Evolutionary conservation across 192 early-diverging fungal species (phyloP).

Genomic region (Linnemannia elongata): DNA sequence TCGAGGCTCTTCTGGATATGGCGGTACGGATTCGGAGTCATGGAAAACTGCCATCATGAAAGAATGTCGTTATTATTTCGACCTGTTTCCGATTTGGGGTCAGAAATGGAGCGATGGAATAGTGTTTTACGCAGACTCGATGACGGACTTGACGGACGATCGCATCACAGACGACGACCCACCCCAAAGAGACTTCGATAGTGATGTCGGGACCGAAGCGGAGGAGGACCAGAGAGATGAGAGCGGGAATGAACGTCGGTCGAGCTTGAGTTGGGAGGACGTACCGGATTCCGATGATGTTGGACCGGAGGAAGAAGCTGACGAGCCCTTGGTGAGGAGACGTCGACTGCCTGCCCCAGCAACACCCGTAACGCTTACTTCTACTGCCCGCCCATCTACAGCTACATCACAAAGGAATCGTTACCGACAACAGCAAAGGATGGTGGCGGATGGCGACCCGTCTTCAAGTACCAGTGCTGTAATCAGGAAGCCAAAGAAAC

Average conservation of each 20-base stretch:
- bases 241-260: not conserved
- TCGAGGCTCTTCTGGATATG: not conserved
- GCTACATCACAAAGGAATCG: not conserved
- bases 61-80: not conserved
- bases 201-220: not conserved
- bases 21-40: not conserved
- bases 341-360: not conserved
- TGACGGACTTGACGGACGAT: not conserved
- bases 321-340: not conserved
- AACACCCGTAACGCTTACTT: not conserved
- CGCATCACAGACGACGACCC: not conserved
- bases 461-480: not conserved
- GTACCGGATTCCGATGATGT: not conserved
- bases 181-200: not conserved
- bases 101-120: not conserved
- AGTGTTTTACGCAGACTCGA: not conserved
- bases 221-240: not conserved
- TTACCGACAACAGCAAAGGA: not conserved
- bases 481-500: not conserved
- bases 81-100: not conserved
- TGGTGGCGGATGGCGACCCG: not conserved
- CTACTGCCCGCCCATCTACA: not conserved
- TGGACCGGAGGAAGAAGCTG: not conserved
- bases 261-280: not conserved
- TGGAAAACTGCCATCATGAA: not conserved